Base-by-base conservation (phyloP, 2,329 filamentous ascomycete genomes). In the Nigrospora oryzae region DNA sequence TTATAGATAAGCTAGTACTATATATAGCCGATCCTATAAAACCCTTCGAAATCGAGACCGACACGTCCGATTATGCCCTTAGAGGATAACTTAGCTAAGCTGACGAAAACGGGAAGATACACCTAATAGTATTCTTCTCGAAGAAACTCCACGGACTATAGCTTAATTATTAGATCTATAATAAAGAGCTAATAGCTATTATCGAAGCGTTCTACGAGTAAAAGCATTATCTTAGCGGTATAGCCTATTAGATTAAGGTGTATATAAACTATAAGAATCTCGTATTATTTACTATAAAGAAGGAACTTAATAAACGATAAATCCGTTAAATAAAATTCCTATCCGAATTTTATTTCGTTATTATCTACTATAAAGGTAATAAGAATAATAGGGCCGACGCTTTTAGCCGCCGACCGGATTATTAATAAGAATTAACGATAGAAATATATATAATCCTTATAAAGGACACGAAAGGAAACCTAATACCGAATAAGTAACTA, bases 111-210 rank as follows among this genome's bases (percentile, higher is more conserved):
- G 39, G 44, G 5, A 48, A 46, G 17, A 17, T 48, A 34, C 23
- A 47, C 16, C 42, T 38, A 7, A 30, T 56, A 28, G 43, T 37
- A 2, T 56, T 50, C 41, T 46, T 50, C 19, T 54, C 36, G 11
- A 50, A 49, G 43, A 55, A 50, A 19, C 35, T 55, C n/a, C 39
- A 31, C 4, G 38, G 35, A 46, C 34, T 42, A 3, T 36, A 53
- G 39, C 42, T 46, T 36, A 65, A 64, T 45, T 65, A 64, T 42
- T 36, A 60, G n/a, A 63, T 63, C 11, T 52, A 64, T 40, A 46
- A 65, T 43, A 63, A 65, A 42, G 59, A 64, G 50, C 50, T 67
- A 1, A 43, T 65, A 11, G 57, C 57, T 6, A 60, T 67, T 37
- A 46, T 65, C 23, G 19, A 43, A 32, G 30, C 40, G 5, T 51